Conservation (phyloP, 2,329 filamentous ascomycete species). For the Pseudogymnoascus pannorum region DNA sequence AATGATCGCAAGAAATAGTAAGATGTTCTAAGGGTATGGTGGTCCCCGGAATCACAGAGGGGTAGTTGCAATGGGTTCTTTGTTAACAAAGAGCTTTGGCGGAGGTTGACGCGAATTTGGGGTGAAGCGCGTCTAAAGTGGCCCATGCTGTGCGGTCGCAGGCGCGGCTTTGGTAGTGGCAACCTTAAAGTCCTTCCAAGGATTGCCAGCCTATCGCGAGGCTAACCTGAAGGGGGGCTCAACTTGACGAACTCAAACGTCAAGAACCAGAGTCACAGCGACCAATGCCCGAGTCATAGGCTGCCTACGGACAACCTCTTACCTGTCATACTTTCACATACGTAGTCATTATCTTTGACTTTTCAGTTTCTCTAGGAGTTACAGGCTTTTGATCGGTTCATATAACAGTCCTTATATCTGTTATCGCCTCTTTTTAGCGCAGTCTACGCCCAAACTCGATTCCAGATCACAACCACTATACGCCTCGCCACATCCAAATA, state of each 20-base stretch:
- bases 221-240: constrained; percentile 2
- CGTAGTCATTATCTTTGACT: constrained; percentile 1
- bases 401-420: constrained; percentile 5
- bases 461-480: constrained; percentile 1
- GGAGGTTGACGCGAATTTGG: constrained; percentile 6
- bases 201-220: constrained; percentile 7
- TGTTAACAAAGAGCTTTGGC: constrained; percentile 5
- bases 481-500: neutral
- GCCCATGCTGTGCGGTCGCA: constrained; percentile 6
- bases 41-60: neutral
- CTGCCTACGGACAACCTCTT: constrained; percentile 5
- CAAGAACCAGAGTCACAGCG: neutral
- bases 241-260: constrained; percentile 7
- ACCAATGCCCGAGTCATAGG: constrained; percentile 4
- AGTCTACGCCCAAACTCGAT: neutral
- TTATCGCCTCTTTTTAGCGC: constrained; percentile 6
- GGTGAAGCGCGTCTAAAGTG: constrained; percentile 10
- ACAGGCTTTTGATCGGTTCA: constrained; percentile 3
- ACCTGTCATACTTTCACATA: neutral
- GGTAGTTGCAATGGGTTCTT: neutral
- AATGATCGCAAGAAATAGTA: neutral
- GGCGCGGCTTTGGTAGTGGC: constrained; percentile 6
- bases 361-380: constrained; percentile 5
- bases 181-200: constrained; percentile 8
- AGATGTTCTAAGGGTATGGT: neutral